Evolutionary conservation across 495 filamentous ascomycete species (phyloP).

Genomic region (Hyaloscypha bicolor): DNA sequence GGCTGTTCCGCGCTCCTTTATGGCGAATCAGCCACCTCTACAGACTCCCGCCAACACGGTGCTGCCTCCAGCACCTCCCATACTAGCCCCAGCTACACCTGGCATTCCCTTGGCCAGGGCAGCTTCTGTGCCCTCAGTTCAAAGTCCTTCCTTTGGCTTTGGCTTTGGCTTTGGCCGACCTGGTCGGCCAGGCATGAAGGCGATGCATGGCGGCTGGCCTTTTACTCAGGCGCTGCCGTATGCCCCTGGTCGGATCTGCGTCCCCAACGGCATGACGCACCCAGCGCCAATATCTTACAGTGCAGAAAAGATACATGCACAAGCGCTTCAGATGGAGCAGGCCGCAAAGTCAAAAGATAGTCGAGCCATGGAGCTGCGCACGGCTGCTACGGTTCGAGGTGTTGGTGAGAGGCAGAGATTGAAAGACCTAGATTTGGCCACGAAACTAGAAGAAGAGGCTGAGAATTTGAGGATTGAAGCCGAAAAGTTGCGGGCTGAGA

Average conservation of each 20-base stretch:
- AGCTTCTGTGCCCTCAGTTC: not conserved
- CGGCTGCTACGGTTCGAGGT: slow-evolving; percentile 3
- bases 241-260: slow-evolving; percentile 11
- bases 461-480: slow-evolving; percentile 23
- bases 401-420: slow-evolving; percentile 9
- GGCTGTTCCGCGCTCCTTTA: too few species aligned
- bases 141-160: too few species aligned
- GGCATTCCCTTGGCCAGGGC: slow-evolving; percentile 10
- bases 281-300: slow-evolving; percentile 4
- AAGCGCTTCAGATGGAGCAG: slow-evolving; percentile 12
- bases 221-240: slow-evolving; percentile 13
- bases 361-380: slow-evolving; percentile 7
- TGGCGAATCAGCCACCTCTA: too few species aligned
- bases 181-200: slow-evolving; percentile 4
- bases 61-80: not conserved
- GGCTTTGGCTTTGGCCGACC: not conserved
- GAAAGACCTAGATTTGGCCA: slow-evolving; percentile 20
- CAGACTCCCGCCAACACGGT: too few species aligned
- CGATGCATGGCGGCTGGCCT: slow-evolving; percentile 22
- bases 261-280: not conserved
- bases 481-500: slow-evolving; percentile 25
- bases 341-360: slow-evolving; percentile 15
- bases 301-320: slow-evolving; percentile 18
- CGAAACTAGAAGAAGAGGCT: slow-evolving; percentile 26
- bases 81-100: not conserved